Percentiles rank a stretch among this genome's conserved stretches.
Evolutionary conservation across 139 green algal genomes (phyloP).

Genomic region (Protoeuglena noctilucae): DNA sequence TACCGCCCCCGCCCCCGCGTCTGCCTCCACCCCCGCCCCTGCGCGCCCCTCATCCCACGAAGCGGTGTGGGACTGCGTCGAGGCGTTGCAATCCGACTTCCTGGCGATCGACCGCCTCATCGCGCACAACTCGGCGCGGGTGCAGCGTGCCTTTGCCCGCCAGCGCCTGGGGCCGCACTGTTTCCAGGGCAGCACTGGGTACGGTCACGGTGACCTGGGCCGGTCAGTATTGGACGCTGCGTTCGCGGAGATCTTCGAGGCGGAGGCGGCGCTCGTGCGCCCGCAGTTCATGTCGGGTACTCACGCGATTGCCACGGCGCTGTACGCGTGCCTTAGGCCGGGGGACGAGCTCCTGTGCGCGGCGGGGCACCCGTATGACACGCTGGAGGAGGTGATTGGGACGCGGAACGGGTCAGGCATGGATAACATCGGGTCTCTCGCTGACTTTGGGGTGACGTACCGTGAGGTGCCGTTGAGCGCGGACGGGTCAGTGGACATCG

Average conservation of each 20-base stretch:
- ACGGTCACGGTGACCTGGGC: constrained; percentile 81
- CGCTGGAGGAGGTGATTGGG: constrained; percentile 90
- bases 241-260: constrained; percentile 48
- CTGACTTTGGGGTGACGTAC: constrained; percentile 75
- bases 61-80: constrained; percentile 27
- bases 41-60: constrained; percentile 4
- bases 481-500: constrained; percentile 46
- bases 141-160: constrained; percentile 42
- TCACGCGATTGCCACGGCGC: constrained; percentile 70
- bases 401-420: constrained; percentile 47
- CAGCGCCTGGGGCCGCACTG: constrained; percentile 66
- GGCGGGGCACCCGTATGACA: constrained; percentile 84
- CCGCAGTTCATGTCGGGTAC: constrained; percentile 80
- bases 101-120: constrained; percentile 46
- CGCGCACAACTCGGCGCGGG: constrained; percentile 38
- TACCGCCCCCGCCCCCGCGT: neutral
- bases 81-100: constrained; percentile 37
- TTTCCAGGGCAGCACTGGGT: constrained; percentile 78
- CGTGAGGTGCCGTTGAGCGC: constrained; percentile 39
- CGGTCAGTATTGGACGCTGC: constrained; percentile 63
- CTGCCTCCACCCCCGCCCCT: constrained; percentile 13
- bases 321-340: constrained; percentile 70
- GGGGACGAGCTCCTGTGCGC: constrained; percentile 77
- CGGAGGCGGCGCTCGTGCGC: constrained; percentile 69
- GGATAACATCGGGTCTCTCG: constrained; percentile 49